phyloP scores from a whole-genome alignment of 2,329 filamentous ascomycete genomes.

The Tolypocladium ovalisporum region DNA sequence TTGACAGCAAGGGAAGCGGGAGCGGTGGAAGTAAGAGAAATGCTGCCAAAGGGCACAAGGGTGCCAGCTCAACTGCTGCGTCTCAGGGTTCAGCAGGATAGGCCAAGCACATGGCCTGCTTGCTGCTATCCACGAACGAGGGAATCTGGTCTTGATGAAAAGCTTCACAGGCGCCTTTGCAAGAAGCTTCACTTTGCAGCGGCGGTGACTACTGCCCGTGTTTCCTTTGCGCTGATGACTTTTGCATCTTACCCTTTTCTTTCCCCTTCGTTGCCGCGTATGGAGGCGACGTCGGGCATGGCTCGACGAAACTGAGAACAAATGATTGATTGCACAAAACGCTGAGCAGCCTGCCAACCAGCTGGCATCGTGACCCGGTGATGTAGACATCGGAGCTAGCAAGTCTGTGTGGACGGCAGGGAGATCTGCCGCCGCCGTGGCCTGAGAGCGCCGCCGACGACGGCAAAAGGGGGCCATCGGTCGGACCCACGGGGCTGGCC shows the following conservation, averaged over 20 bases:
- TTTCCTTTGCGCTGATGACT: too few species aligned
- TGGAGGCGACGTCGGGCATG: too few species aligned
- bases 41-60: not conserved
- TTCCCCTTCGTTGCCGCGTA: too few species aligned
- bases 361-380: not conserved
- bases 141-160: too few species aligned
- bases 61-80: not conserved
- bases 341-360: too few species aligned
- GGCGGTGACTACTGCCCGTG: too few species aligned
- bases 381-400: not conserved
- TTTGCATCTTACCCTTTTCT: too few species aligned
- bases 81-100: not conserved
- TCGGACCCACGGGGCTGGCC: not conserved
- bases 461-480: not conserved
- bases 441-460: not conserved
- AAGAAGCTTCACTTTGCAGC: too few species aligned
- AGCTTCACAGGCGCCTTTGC: too few species aligned
- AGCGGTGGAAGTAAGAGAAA: not conserved
- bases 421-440: not conserved
- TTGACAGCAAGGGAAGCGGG: not conserved
- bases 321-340: too few species aligned
- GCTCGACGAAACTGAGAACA: too few species aligned
- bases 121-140: too few species aligned
- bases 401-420: not conserved
- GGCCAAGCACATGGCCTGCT: not conserved